A percentile compares a stretch with the other conserved stretches of the same genome.
These are phyloP conservation scores for Aspergillus unguis DNA, from an alignment of 2,329 filamentous ascomycete species.

Conservation along the genomic window DNA sequence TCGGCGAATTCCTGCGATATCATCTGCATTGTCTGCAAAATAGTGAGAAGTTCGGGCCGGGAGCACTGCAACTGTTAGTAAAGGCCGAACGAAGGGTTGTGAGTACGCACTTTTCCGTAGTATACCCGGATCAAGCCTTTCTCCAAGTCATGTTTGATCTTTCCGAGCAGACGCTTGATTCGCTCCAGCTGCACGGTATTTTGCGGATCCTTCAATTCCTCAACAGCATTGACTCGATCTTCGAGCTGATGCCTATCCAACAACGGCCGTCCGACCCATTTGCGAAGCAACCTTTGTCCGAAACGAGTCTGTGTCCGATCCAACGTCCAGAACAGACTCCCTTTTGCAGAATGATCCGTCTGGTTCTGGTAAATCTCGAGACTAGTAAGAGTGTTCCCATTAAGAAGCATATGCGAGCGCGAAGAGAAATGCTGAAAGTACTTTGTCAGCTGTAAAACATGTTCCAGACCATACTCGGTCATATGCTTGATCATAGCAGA, in stretches of 20 bases:
- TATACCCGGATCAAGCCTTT: slow-evolving; percentile 93
- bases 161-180: slow-evolving; percentile 67
- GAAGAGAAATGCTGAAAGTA: slow-evolving; percentile 97
- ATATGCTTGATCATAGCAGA: slow-evolving; percentile 96
- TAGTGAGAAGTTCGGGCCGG: slow-evolving; percentile 77
- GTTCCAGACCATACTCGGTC: slow-evolving; percentile 85
- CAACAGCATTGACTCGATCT: slow-evolving; percentile 76
- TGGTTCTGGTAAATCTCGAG: slow-evolving; percentile 95
- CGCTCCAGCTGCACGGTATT: slow-evolving; percentile 68
- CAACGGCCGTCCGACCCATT: slow-evolving; percentile 91
- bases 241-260: slow-evolving; percentile 72
- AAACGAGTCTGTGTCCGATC: slow-evolving; percentile 90
- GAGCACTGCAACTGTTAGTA: slow-evolving; percentile 57
- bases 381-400: slow-evolving; percentile 89
- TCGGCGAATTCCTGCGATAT: slow-evolving; percentile 73
- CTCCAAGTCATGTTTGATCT: slow-evolving; percentile 77
- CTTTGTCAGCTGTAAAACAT: slow-evolving; percentile 93
- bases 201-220: slow-evolving; percentile 72
- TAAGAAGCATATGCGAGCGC: slow-evolving; percentile 90
- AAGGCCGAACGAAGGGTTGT: neutral
- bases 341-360: slow-evolving; percentile 78
- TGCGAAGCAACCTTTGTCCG: slow-evolving; percentile 80
- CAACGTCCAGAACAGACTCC: slow-evolving; percentile 92
- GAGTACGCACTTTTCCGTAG: slow-evolving; percentile 67
- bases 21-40: slow-evolving; percentile 79